These are phyloP conservation scores for Dothideomycetes sp. DNA, from an alignment of 2,329 filamentous ascomycete species.

Conservation along the genomic window DNA sequence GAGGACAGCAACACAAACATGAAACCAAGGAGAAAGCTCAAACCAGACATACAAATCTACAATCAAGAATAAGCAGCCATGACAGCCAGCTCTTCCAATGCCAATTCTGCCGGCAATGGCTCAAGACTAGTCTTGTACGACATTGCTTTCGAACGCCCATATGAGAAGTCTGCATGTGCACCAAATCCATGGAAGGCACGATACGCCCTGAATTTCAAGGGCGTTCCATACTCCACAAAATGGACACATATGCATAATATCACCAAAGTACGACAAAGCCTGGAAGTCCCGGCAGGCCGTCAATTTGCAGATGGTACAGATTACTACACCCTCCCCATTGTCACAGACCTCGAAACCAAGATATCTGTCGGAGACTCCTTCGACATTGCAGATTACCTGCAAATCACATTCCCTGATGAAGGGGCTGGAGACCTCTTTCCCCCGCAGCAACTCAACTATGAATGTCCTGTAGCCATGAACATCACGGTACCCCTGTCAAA, in stretches of 20 bases:
- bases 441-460: slow-evolving; percentile 7
- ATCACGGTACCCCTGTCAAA: slow-evolving; percentile 28
- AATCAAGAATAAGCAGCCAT: no score
- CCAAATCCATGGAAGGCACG: slow-evolving; percentile 47
- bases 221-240: slow-evolving; percentile 37
- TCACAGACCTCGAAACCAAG: slow-evolving; percentile 38
- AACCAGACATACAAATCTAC: no score
- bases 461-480: slow-evolving; percentile 38
- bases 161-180: slow-evolving; percentile 29
- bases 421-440: slow-evolving; percentile 2
- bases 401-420: slow-evolving; percentile 41
- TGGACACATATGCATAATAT: slow-evolving; percentile 50
- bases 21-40: no score
- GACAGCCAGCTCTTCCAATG: no score
- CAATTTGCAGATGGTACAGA: slow-evolving; percentile 48
- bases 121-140: no score
- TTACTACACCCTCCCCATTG: slow-evolving; percentile 52
- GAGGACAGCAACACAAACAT: no score
- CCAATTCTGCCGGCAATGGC: no score
- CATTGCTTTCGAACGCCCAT: slow-evolving; percentile 33
- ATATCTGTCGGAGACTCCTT: slow-evolving; percentile 51
- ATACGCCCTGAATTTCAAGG: slow-evolving; percentile 43
- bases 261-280: slow-evolving; percentile 35
- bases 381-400: slow-evolving; percentile 54
- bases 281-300: slow-evolving; percentile 43